Evolutionary conservation across 805 yeast species (phyloP).

Genomic region (Candida krabiensis): DNA sequence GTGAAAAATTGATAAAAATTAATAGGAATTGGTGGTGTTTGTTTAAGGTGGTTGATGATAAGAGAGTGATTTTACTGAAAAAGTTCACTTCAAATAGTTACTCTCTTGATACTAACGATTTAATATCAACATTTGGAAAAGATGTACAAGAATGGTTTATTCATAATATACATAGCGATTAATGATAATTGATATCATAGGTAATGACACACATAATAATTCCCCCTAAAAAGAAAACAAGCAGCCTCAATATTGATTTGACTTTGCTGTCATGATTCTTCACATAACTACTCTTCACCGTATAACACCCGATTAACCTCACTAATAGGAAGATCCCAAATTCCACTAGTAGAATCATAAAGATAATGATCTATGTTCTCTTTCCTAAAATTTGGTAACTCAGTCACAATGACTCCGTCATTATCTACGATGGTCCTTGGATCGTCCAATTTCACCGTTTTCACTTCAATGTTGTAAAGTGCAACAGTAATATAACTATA

Average conservation of each 20-base stretch:
- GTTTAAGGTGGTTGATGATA: conserved; percentile 12
- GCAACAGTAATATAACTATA: conserved; percentile 71
- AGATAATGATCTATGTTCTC: conserved; percentile 39
- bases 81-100: conserved; percentile 16
- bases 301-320: conserved; percentile 68
- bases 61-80: conserved; percentile 22
- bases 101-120: conserved; percentile 17
- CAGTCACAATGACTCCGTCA: conserved; percentile 39
- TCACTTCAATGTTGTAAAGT: conserved; percentile 72
- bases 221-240: too few species aligned
- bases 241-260: too few species aligned
- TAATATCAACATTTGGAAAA: conserved; percentile 22
- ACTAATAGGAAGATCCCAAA: conserved; percentile 78
- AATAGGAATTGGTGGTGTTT: conserved; percentile 30
- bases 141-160: conserved; percentile 26
- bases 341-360: conserved; percentile 71
- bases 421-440: conserved; percentile 68
- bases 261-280: too few species aligned
- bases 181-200: too few species aligned
- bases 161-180: too few species aligned
- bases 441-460: conserved; percentile 60
- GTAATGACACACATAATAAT: too few species aligned
- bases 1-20: conserved; percentile 25
- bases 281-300: too few species aligned
- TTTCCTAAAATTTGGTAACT: conserved; percentile 14